These are phyloP conservation scores for Penicillium sp. DNA, from an alignment of 2,329 filamentous ascomycete genomes.

Conservation along the genomic window DNA sequence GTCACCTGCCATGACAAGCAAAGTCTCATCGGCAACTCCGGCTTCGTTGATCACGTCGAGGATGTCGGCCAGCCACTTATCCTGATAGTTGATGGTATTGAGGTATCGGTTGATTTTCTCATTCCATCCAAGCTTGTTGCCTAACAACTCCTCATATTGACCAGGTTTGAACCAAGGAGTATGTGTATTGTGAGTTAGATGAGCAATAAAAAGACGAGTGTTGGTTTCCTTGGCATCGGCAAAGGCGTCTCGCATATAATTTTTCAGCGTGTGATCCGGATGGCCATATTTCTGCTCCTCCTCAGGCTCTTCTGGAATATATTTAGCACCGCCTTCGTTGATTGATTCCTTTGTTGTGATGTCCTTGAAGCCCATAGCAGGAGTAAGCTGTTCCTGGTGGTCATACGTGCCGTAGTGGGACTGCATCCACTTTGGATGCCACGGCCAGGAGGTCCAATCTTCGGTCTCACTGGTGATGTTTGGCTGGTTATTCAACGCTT, in stretches of 20 bases:
- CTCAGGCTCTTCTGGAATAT: slow-evolving; percentile 20
- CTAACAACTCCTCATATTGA: slow-evolving; percentile 23
- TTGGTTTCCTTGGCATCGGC: slow-evolving; percentile 26
- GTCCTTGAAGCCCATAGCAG: slow-evolving; percentile 25
- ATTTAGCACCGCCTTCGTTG: slow-evolving; percentile 18
- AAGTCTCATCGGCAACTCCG: slow-evolving; percentile 31
- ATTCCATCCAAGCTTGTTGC: slow-evolving; percentile 13
- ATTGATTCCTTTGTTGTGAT: slow-evolving; percentile 22
- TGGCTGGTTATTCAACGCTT: slow-evolving; percentile 19
- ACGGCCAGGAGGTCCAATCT: slow-evolving; percentile 28
- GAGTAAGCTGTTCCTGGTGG: slow-evolving; percentile 28
- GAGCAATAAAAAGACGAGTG: slow-evolving; percentile 30
- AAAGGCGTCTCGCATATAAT: slow-evolving; percentile 29
- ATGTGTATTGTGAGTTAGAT: slow-evolving; percentile 31
- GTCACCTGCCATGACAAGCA: slow-evolving; percentile 32
- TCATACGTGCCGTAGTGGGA: slow-evolving; percentile 31
- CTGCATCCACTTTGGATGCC: slow-evolving; percentile 32
- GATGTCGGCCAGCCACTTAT: slow-evolving; percentile 30
- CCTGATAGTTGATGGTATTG: slow-evolving; percentile 29
- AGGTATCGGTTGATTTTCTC: slow-evolving; percentile 29
- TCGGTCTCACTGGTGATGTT: slow-evolving; percentile 17
- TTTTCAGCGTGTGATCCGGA: slow-evolving; percentile 23
- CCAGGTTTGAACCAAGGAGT: slow-evolving; percentile 28
- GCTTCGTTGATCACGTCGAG: slow-evolving; percentile 28
- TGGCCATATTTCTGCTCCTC: slow-evolving; percentile 27